These are phyloP conservation scores for Boechera divaricarpa DNA, from an alignment of 345 rosid species.

Conservation along the genomic window DNA sequence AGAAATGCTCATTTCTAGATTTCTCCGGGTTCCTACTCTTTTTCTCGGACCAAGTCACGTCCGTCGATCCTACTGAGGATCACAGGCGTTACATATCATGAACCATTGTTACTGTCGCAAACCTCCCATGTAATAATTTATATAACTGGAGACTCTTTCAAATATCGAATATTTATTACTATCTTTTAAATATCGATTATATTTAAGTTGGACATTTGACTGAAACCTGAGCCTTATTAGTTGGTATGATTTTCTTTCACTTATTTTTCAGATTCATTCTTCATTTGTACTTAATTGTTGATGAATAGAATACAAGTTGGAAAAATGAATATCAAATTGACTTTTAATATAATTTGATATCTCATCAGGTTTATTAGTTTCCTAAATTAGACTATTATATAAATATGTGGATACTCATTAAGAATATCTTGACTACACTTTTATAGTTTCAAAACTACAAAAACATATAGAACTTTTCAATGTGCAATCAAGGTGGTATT, in stretches of 20 bases:
- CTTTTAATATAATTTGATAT: background rate
- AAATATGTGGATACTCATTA: background rate
- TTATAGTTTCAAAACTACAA: too few species aligned
- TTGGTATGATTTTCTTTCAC: background rate
- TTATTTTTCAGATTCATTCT: background rate
- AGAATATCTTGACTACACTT: background rate
- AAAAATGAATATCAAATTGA: background rate
- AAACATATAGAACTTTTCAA: too few species aligned
- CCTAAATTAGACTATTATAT: background rate
- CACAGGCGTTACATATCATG: background rate
- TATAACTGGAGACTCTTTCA: background rate
- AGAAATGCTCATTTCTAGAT: too few species aligned
- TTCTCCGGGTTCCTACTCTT: too few species aligned
- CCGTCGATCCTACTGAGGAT: too few species aligned
- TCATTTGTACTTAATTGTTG: background rate
- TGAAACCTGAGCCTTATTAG: background rate
- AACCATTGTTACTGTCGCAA: slow-evolving; percentile 28
- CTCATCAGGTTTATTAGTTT: background rate
- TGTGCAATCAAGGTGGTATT: too few species aligned
- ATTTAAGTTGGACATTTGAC: background rate
- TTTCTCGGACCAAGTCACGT: too few species aligned
- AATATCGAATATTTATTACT: background rate
- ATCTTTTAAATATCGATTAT: background rate
- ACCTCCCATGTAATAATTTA: slow-evolving; percentile 10
- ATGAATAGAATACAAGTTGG: background rate